Conservation (phyloP, 352 stramenopile genomes). For the Ochromonadaceae sp. region DNA sequence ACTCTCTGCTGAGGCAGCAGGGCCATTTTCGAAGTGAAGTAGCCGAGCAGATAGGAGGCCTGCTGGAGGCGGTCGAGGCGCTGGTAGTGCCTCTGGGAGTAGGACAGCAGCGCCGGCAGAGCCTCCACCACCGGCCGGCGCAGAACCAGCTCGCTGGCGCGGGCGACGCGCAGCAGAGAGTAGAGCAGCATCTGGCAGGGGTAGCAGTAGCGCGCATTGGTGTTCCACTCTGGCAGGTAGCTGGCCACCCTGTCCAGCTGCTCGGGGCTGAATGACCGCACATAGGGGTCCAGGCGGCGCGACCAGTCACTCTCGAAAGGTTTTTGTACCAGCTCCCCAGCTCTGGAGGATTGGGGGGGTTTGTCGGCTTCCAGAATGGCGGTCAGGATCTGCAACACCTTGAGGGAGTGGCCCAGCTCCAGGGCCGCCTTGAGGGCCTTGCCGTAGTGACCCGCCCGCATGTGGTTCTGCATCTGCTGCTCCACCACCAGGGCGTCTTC, state of each 20-base stretch:
- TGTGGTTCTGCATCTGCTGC: conserved; percentile 81
- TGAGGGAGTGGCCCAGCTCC: conserved; percentile 74
- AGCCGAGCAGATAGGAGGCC: conserved; percentile 91
- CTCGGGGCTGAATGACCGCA: conserved; percentile 33
- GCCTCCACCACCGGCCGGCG: conserved; percentile 43
- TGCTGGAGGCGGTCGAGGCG: conserved; percentile 84
- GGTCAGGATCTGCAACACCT: conserved; percentile 69
- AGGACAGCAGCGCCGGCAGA: conserved; percentile 82
- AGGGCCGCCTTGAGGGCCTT: conserved; percentile 56
- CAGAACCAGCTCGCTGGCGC: conserved; percentile 35
- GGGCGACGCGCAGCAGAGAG: conserved; percentile 51
- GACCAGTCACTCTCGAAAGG: too few relatives aligned
- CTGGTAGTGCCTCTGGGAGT: conserved; percentile 92
- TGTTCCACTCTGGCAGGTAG: conserved; percentile 95
- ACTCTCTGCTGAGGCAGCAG: not conserved
- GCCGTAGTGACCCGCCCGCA: conserved; percentile 70
- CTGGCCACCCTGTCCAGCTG: conserved; percentile 68
- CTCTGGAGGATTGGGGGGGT: too few relatives aligned
- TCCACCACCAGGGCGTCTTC: conserved; percentile 81
- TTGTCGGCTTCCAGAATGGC: conserved; percentile 43
- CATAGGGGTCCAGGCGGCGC: not conserved
- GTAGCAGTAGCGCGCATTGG: conserved; percentile 76
- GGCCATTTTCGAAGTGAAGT: conserved; percentile 27
- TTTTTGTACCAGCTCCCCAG: too few relatives aligned
- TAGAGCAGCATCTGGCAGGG: conserved; percentile 81